These are phyloP conservation scores for Tulasnella sp. DNA, from an alignment of 768 basidiomycete genomes.

Conservation along the genomic window DNA sequence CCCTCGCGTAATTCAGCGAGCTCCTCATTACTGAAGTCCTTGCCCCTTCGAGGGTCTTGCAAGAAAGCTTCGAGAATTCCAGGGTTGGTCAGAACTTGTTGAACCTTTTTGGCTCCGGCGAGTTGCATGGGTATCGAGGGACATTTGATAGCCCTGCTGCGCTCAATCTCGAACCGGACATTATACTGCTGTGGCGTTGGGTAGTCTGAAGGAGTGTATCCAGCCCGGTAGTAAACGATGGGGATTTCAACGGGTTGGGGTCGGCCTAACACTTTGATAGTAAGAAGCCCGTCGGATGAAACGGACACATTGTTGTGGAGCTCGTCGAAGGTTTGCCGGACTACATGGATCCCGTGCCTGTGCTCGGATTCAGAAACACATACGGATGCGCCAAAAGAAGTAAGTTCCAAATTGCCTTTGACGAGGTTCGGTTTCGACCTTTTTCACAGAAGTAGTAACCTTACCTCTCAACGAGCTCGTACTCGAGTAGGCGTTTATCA, in stretches of 20 bases:
- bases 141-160: slow-evolving; percentile 83
- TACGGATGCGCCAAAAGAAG: background rate
- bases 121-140: slow-evolving; percentile 85
- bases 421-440: background rate
- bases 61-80: slow-evolving; percentile 72
- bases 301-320: slow-evolving; percentile 53
- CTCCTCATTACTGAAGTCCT: slow-evolving; percentile 34
- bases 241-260: slow-evolving; percentile 58
- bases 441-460: slow-evolving; percentile 25
- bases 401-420: background rate
- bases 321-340: slow-evolving; percentile 69
- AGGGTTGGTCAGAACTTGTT: slow-evolving; percentile 71
- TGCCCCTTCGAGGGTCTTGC: slow-evolving; percentile 27
- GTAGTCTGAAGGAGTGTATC: slow-evolving; percentile 79
- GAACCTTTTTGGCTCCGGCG: slow-evolving; percentile 94
- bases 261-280: slow-evolving; percentile 31
- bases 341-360: slow-evolving; percentile 66
- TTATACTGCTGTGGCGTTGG: slow-evolving; percentile 54
- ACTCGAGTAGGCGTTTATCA: slow-evolving; percentile 86
- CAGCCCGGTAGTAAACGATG: slow-evolving; percentile 83
- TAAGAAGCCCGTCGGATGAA: slow-evolving; percentile 26
- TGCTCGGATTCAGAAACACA: slow-evolving; percentile 17
- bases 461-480: slow-evolving; percentile 71
- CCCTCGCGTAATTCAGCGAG: slow-evolving; percentile 50
- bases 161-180: slow-evolving; percentile 71